A percentile compares a stretch with the other conserved stretches of the same genome.
Conservation (phyloP, 2,329 filamentous ascomycete genomes). For the Claviceps pazoutovae region DNA sequence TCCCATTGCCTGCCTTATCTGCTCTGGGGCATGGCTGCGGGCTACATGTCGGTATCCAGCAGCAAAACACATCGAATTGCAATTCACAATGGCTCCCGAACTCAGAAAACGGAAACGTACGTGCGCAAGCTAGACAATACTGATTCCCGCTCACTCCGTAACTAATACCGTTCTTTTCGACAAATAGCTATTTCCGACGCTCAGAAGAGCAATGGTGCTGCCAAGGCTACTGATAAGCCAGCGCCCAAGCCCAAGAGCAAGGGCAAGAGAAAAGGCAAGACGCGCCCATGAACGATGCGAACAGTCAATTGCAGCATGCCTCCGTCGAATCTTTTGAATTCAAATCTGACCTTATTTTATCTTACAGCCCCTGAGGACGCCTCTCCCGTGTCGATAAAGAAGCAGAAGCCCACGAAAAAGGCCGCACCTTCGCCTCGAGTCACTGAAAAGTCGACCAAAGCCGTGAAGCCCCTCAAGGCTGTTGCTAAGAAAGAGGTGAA, state of each 20-base stretch:
- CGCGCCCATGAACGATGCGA: not conserved
- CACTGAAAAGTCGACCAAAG: slow-evolving; percentile 2
- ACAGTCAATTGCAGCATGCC: not conserved
- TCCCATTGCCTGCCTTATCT: not conserved
- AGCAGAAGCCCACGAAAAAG: slow-evolving; percentile 13
- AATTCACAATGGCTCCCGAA: slow-evolving; percentile 30
- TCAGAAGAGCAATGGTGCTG: slow-evolving; percentile 16
- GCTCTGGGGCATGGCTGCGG: not conserved
- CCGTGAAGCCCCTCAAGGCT: slow-evolving; percentile 19
- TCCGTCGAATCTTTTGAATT: not conserved
- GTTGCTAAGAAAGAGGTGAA: slow-evolving; percentile 15
- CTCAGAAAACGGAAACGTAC: slow-evolving; percentile 26
- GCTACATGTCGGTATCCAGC: not conserved
- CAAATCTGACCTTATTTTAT: slow-evolving; percentile 8
- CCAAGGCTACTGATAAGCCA: slow-evolving; percentile 18
- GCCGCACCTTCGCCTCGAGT: not conserved
- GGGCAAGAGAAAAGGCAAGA: slow-evolving; percentile 21
- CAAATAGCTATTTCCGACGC: slow-evolving; percentile 14
- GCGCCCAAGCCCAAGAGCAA: slow-evolving; percentile 23
- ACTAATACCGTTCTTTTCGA: slow-evolving; percentile 4
- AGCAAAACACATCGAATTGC: slow-evolving; percentile 3
- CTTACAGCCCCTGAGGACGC: slow-evolving; percentile 16
- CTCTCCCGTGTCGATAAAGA: slow-evolving; percentile 22
- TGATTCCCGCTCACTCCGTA: slow-evolving; percentile 3
- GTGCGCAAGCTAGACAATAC: not conserved